A percentile compares a stretch with the other conserved stretches of the same genome.
phyloP scores from a whole-genome alignment of 1,139 yeast genomes.

The Pneumocystis oryctolagi region DNA sequence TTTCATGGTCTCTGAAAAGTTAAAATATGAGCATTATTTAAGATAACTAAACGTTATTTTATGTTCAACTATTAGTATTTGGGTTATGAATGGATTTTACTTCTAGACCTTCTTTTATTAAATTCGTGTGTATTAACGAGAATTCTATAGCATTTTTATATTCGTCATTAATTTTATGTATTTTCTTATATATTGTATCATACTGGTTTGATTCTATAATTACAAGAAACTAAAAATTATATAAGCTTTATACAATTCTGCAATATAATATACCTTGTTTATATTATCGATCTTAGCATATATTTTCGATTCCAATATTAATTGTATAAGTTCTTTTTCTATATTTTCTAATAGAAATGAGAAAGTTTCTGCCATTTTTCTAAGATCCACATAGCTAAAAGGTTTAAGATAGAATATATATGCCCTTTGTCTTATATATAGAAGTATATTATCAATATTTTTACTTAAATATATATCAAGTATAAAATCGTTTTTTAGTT shows the following conservation, averaged over 20 bases:
- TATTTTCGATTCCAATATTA: slow-evolving; percentile 11
- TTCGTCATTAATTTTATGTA: background rate
- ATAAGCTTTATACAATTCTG: background rate
- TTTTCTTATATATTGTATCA: background rate
- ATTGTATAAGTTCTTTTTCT: slow-evolving; percentile 10
- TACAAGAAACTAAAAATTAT: background rate
- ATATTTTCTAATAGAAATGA: slow-evolving; percentile 8
- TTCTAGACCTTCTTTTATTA: background rate
- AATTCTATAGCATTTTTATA: background rate
- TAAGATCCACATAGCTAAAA: slow-evolving; percentile 14
- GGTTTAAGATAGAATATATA: slow-evolving; percentile 14
- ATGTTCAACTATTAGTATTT: background rate
- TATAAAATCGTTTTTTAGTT: slow-evolving; percentile 10
- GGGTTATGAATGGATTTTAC: background rate
- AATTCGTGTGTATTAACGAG: background rate
- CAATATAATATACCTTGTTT: background rate
- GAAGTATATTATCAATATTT: slow-evolving; percentile 12
- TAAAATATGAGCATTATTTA: background rate
- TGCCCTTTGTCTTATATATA: slow-evolving; percentile 14
- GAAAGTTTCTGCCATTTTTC: slow-evolving; percentile 13
- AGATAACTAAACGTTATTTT: background rate
- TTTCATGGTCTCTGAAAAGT: too few relatives aligned
- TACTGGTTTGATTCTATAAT: background rate
- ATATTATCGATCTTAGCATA: slow-evolving; percentile 3
- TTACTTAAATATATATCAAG: slow-evolving; percentile 15